Base-by-base conservation (phyloP, 192 early-diverging fungal genomes). In the Chytriomyces hyalinus region DNA sequence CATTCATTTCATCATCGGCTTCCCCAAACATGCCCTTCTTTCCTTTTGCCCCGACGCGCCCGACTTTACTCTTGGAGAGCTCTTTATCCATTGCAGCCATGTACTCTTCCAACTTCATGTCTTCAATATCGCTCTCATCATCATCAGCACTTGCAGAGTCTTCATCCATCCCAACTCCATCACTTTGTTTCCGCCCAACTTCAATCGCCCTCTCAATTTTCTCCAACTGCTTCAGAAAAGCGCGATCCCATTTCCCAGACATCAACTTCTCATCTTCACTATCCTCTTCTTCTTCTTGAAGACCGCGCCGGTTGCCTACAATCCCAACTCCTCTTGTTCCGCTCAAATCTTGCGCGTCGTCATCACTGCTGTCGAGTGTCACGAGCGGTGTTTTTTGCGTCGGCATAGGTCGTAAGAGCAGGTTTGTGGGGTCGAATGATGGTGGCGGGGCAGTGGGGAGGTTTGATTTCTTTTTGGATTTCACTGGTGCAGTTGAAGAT, bases 81-180 rank as follows among this genome's bases (percentile, higher is more conserved):
- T 78, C 77, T 28, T 50, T 20, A 61, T 78, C 77, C 77, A 78
- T 78, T 6, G 68, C 69, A 11, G 59, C 68, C 68, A 78, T 71
- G 49, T 78, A 78, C 28, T 78, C 77, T 28, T 78, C 77, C 69
- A 78, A 28, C 10, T 61, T 60, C 62, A 78, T 50, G 53, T 78
- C 77, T 7, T 60, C 28, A 7, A 66, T 61, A 73, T 68, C 66
- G n/a, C 51, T 63, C 13, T 36, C 36, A 36, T 72, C 70, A 50
- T 63, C 77, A 15, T 65, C 57, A 50, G 11, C 44, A 2, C 17
- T 20, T 43, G 9, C 65, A 13, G 24, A 45, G 4, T 65, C 64
- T 44, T 26, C 64, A 13, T 15, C 64, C 22, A 15, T 46, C 17
- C 67, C 67, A 11, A 50, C 67, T 49, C 11, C 46, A 20, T 28